Base-by-base conservation (phyloP, 2,329 filamentous ascomycete species). In the Talaromyces sp. region DNA sequence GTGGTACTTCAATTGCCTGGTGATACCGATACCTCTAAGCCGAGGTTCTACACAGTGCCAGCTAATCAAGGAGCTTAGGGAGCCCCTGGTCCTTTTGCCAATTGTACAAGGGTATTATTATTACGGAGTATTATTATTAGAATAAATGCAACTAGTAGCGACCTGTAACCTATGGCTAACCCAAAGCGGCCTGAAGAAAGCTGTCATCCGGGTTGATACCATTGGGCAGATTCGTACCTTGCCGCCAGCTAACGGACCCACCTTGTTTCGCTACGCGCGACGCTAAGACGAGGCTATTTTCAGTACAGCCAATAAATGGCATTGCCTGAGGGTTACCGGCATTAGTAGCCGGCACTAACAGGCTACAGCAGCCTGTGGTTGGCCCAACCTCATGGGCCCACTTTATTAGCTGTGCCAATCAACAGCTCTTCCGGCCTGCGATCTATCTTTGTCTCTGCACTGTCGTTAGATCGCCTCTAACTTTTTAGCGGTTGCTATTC, bases 401-500 rank as follows among this genome's bases (percentile, higher is more conserved):
- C 27, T 18, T 4, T 31, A 2, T n/a, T 4, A 10, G 50, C 7
- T 10, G 10, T 16, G 52, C 61, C 61, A 62, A 62, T 62, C 61
- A 59, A 27, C n/a, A 8, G 12, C n/a, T 28, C 27, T 23, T 10
- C 27, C 7, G 12, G 23, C 50, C 12, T 31, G 27, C 27, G 16
- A 28, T 53, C 50, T 53, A 53, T 53, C 50, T 53, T 53, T 53
- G 30, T 47, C 18, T 4, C 44, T 47, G 18, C 44, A 27, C 44
- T 10, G 44, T 27, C 44, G 50, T 31, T 31, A 53, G 50, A 53
- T 53, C 50, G 50, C 10, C 50, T 23, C 50, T 33, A 28, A 10
- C 56, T 4, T 61, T 47, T 47, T 57, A 52, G 61, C 23, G 23
- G 55, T 59, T 59, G 53, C 59, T 64, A 61, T 59, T 64, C 59